Base-by-base conservation (phyloP, 441 rosid genomes). In the Erodium trifolium region DNA sequence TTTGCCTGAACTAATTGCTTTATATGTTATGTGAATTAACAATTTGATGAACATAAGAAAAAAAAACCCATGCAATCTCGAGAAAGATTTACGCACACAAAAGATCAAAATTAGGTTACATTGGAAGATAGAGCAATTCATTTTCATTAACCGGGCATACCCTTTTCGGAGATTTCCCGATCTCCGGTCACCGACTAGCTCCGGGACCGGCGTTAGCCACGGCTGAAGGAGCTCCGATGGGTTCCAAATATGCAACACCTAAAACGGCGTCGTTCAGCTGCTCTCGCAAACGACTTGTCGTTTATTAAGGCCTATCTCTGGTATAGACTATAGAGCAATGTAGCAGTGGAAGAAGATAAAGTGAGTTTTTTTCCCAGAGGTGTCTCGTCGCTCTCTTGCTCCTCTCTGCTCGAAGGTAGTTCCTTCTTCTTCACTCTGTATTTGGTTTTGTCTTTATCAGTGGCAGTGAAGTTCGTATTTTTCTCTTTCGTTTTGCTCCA, bases 41-140 rank as follows among this genome's bases (percentile, higher is more conserved):
- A n/a, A n/a, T n/a, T n/a, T n/a, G n/a, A n/a, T n/a, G n/a, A n/a
- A 79, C 86, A 98, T 95, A 82, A 29, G 77, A 19, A 53, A 68
- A 72, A 3, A 18, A 2, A 39, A 27, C 63, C 19, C 72, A 57
- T 49, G 11, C 9, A 70, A 34, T 63, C 3, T 4, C 29, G 14
- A 57, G 67, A 37, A 18, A 57, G 63, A 31, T 7, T 11, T n/a
- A 17, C 2, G 64, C 16, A 23, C 45, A 31, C 16, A 60, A 2
- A 43, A 57, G 14, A 18, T 57, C 63, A 16, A 57, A 18, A 57
- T 57, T 29, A 9, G 3, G 63, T 77, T 78, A 92, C 98, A 90
- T 67, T 90, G 99, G 78, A 89, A 77, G 23, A 98, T 90, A 63
- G 98, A 87, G 81, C 90, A 90, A 63, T 92, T n/a, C n/a, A n/a